A percentile compares a stretch with the other conserved stretches of the same genome.
Evolutionary conservation across 345 rosid genomes (phyloP).

Genomic region (Syzygium aromaticum): DNA sequence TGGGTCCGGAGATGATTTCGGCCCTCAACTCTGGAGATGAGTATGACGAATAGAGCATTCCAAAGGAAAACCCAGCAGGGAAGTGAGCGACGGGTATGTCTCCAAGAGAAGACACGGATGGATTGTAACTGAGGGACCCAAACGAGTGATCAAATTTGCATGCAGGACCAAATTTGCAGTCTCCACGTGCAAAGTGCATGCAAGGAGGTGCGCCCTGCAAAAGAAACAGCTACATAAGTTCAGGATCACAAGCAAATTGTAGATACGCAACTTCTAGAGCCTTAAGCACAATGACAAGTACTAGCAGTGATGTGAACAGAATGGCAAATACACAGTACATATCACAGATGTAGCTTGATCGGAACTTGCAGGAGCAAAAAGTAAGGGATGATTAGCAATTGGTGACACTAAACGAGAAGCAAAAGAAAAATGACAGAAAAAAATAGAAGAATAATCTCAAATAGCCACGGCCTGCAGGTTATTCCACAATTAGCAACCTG

Average conservation of each 20-base stretch:
- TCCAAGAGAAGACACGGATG: conserved; percentile 69
- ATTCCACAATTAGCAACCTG: background rate
- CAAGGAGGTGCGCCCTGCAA: conserved; percentile 63
- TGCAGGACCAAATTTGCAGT: conserved; percentile 60
- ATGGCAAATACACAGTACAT: background rate
- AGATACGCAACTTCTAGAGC: background rate
- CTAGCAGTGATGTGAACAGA: background rate
- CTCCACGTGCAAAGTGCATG: conserved; percentile 48
- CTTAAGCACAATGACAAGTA: background rate
- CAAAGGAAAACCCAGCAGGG: conserved; percentile 59
- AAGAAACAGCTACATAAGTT: background rate
- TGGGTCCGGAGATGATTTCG: conserved; percentile 38
- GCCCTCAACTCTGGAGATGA: conserved; percentile 51
- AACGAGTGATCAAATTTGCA: conserved; percentile 84
- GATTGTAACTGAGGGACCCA: conserved; percentile 50
- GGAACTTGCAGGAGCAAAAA: background rate
- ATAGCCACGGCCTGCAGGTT: background rate
- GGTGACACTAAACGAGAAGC: background rate
- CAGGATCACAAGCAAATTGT: background rate
- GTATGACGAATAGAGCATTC: conserved; percentile 60
- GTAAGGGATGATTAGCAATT: background rate
- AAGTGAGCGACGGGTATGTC: conserved; percentile 68
- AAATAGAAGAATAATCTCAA: background rate
- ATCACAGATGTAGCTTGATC: background rate
- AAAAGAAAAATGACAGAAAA: background rate